phyloP scores from a whole-genome alignment of 1,284 basidiomycete species.

The Pisolithus thermaeus region DNA sequence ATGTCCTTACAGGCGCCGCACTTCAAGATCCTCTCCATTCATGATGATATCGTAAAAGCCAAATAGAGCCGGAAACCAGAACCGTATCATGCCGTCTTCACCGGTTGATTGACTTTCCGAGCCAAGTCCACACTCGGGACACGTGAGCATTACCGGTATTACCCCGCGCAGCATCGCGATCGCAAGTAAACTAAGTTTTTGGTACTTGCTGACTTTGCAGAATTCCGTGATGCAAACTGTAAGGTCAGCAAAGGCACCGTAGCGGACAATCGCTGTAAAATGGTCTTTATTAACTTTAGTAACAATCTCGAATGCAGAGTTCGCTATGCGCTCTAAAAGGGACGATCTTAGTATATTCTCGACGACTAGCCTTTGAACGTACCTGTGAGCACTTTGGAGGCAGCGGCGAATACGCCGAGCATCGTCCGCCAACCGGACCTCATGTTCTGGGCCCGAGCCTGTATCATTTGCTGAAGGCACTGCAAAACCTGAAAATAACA shows the following conservation, averaged over 20 bases:
- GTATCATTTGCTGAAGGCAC: conserved; percentile 99
- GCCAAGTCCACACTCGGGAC: conserved; percentile 73
- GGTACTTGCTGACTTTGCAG: conserved; percentile 98
- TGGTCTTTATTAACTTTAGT: conserved; percentile 88
- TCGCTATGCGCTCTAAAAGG: conserved; percentile 78
- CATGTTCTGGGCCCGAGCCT: conserved; percentile 90
- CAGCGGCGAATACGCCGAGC: conserved; percentile 97
- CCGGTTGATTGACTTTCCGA: conserved; percentile 32
- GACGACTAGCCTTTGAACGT: conserved; percentile 12
- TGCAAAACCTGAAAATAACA: conserved; percentile 68
- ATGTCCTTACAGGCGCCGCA: conserved; percentile 79
- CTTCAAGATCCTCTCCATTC: conserved; percentile 99
- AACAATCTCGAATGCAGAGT: conserved; percentile 95
- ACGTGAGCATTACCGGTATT: conserved; percentile 87
- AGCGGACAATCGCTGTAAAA: conserved; percentile 84
- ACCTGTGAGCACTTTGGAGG: conserved; percentile 91
- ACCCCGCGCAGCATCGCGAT: conserved; percentile 94
- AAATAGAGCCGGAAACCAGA: conserved; percentile 96
- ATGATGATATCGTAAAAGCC: conserved; percentile 99
- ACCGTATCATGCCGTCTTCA: conserved; percentile 70
- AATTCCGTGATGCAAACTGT: conserved; percentile 98
- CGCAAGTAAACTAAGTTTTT: conserved; percentile 94
- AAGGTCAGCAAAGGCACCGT: conserved; percentile 94
- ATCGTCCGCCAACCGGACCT: conserved; percentile 99
- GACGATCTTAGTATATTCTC: conserved; percentile 4